Evolutionary conservation across 257 asterid species (phyloP).

Genomic region (Thymus quinquecostatus): DNA sequence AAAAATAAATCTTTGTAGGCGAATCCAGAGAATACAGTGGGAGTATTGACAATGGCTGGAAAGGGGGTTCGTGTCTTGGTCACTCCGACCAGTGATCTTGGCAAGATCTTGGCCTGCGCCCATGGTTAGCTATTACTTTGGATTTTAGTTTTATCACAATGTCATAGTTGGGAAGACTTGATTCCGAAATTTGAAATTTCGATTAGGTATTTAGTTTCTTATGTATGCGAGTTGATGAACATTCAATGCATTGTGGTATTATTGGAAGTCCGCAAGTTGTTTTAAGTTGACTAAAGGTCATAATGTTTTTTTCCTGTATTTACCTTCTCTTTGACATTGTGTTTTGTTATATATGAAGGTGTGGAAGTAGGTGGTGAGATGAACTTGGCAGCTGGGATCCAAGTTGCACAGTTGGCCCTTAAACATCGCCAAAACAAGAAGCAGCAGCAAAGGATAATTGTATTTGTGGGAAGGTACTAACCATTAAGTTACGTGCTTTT

Average conservation of each 20-base stretch:
- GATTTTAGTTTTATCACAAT: slow-evolving; percentile 1
- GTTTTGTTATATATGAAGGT: slow-evolving; percentile 46
- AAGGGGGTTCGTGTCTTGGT: slow-evolving; percentile 94
- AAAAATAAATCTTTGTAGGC: slow-evolving; percentile 43
- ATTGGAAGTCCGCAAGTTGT: neutral
- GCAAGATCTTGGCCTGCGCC: slow-evolving; percentile 97
- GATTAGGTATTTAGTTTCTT: neutral
- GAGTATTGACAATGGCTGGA: slow-evolving; percentile 95
- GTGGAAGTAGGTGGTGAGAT: slow-evolving; percentile 90
- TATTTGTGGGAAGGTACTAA: slow-evolving; percentile 89
- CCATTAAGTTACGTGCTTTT: slow-evolving; percentile 9
- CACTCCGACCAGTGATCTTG: slow-evolving; percentile 98
- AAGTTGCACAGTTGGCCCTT: slow-evolving; percentile 96
- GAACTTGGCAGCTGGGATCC: slow-evolving; percentile 95
- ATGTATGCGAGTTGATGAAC: neutral
- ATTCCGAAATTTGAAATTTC: slow-evolving; percentile 13
- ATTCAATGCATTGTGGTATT: neutral
- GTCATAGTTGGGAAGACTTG: neutral
- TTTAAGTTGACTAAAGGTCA: neutral
- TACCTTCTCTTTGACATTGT: neutral
- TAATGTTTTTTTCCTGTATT: no score
- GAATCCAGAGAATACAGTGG: slow-evolving; percentile 98
- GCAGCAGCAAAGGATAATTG: slow-evolving; percentile 96
- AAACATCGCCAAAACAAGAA: slow-evolving; percentile 99
- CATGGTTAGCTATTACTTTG: slow-evolving; percentile 67